A percentile compares a stretch with the other conserved stretches of the same genome.
phyloP scores from a whole-genome alignment of 2,329 filamentous ascomycete genomes.

The Penicillium italicum region DNA sequence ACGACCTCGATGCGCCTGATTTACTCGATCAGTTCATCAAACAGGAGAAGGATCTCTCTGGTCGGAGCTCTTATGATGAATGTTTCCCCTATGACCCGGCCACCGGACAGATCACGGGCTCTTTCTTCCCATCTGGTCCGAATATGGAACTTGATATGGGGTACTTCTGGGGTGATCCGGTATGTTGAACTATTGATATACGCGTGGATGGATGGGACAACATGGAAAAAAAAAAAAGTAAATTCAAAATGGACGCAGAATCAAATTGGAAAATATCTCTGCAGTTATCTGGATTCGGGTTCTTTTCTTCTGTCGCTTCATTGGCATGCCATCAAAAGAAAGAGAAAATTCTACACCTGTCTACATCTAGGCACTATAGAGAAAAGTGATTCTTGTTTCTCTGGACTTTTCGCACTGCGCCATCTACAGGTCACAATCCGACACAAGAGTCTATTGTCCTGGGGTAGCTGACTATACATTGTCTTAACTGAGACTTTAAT shows the following conservation, averaged over 20 bases:
- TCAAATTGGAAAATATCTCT: slow-evolving; percentile 2
- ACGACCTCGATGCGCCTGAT: slow-evolving; percentile 25
- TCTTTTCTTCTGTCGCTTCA: slow-evolving; percentile 8
- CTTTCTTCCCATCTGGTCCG: slow-evolving; percentile 33
- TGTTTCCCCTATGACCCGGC: slow-evolving; percentile 35
- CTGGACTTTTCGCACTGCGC: background rate
- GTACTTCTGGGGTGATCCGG: slow-evolving; percentile 32
- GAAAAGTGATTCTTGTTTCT: slow-evolving; percentile 10
- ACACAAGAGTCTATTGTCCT: background rate
- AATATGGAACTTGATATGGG: slow-evolving; percentile 33
- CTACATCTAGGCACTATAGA: slow-evolving; percentile 4
- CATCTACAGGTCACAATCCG: background rate
- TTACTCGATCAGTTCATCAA: slow-evolving; percentile 26
- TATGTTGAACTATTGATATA: slow-evolving; percentile 15
- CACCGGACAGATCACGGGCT: slow-evolving; percentile 38
- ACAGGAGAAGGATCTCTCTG: slow-evolving; percentile 25
- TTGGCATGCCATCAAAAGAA: slow-evolving; percentile 7
- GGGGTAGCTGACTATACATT: background rate
- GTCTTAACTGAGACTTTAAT: background rate
- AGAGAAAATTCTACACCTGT: background rate
- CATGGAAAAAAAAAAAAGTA: background rate
- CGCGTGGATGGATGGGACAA: background rate
- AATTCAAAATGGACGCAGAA: background rate
- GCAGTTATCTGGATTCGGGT: background rate
- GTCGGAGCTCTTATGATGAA: slow-evolving; percentile 27